Conservation (phyloP, 2,329 filamentous ascomycete species). For the Cladophialophora exuberans region DNA sequence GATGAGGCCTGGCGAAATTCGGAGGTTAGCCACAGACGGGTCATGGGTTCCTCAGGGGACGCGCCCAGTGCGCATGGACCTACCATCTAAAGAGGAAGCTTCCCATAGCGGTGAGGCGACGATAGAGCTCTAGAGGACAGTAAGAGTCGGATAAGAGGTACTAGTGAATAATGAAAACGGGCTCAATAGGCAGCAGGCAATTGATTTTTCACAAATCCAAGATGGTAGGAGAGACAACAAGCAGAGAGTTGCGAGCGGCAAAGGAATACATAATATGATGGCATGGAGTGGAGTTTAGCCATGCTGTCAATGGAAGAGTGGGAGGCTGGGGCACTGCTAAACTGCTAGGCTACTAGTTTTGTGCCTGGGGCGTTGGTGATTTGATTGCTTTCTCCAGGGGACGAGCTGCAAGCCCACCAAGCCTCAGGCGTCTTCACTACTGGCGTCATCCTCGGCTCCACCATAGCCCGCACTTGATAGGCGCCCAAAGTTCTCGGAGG, state of each 20-base stretch:
- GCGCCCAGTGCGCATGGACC: conserved; percentile 15
- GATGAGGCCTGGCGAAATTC: conserved; percentile 75
- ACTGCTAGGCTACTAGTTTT: background rate
- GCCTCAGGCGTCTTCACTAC: no score
- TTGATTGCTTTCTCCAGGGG: no score
- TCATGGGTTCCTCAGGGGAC: conserved; percentile 8
- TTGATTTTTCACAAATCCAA: conserved; percentile 37
- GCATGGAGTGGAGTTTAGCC: conserved; percentile 10
- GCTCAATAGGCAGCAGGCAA: conserved; percentile 27
- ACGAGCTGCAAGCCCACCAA: background rate
- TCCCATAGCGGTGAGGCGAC: conserved; percentile 25
- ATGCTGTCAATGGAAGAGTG: background rate
- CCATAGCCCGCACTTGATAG: no score
- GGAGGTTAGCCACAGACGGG: conserved; percentile 15
- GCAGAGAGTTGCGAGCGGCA: conserved; percentile 1
- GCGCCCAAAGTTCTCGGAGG: no score
- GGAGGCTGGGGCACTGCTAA: conserved; percentile 3
- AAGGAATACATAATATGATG: conserved; percentile 15
- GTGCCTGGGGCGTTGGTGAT: no score
- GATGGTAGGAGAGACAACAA: conserved; percentile 35
- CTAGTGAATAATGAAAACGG: conserved; percentile 10
- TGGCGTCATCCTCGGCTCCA: no score
- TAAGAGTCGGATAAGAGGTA: conserved; percentile 1
- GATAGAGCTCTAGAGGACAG: background rate
- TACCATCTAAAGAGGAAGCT: conserved; percentile 35